Percentiles rank a stretch among this genome's conserved stretches.
phyloP scores from a whole-genome alignment of 1,284 basidiomycete species.

The Leccinum griseonigrum region DNA sequence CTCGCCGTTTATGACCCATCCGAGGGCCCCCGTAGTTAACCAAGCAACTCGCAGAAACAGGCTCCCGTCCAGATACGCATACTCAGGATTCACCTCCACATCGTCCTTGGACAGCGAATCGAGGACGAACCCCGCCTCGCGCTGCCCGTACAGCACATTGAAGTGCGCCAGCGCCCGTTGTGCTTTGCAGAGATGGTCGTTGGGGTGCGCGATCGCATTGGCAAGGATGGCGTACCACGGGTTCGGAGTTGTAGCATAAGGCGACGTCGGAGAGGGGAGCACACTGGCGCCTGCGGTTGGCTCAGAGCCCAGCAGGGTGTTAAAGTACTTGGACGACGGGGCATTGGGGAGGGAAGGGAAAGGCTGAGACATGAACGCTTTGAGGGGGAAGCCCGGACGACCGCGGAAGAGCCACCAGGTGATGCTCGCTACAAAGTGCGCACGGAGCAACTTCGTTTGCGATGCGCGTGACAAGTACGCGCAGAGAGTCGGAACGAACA shows the following conservation, averaged over 20 bases:
- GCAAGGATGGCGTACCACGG: conserved; percentile 34
- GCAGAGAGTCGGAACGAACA: conserved; percentile 34
- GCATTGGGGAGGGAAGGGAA: conserved; percentile 19
- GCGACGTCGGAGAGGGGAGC: conserved; percentile 26
- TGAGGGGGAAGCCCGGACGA: conserved; percentile 27
- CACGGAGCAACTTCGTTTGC: conserved; percentile 29
- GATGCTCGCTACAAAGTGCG: conserved; percentile 34
- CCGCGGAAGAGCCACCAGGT: conserved; percentile 38
- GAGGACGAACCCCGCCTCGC: conserved; percentile 36
- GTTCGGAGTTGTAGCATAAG: conserved; percentile 26
- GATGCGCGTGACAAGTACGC: conserved; percentile 28
- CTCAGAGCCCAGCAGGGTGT: conserved; percentile 23
- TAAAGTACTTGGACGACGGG: conserved; percentile 23
- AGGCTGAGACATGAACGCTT: conserved; percentile 27
- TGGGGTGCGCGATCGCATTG: conserved; percentile 38
- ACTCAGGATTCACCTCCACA: conserved; percentile 25
- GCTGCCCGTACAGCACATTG: conserved; percentile 45
- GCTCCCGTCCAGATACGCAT: conserved; percentile 54
- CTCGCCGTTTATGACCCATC: conserved; percentile 52
- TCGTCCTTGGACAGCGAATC: conserved; percentile 22
- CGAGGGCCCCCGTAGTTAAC: conserved; percentile 47
- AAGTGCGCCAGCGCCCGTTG: conserved; percentile 58
- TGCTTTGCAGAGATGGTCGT: conserved; percentile 62
- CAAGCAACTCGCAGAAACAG: conserved; percentile 55
- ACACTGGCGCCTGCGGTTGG: conserved; percentile 32